Percentiles rank a stretch among this genome's conserved stretches.
Evolutionary conservation across 164 flowering plant species (phyloP).

Genomic region (Magnolia sinica): DNA sequence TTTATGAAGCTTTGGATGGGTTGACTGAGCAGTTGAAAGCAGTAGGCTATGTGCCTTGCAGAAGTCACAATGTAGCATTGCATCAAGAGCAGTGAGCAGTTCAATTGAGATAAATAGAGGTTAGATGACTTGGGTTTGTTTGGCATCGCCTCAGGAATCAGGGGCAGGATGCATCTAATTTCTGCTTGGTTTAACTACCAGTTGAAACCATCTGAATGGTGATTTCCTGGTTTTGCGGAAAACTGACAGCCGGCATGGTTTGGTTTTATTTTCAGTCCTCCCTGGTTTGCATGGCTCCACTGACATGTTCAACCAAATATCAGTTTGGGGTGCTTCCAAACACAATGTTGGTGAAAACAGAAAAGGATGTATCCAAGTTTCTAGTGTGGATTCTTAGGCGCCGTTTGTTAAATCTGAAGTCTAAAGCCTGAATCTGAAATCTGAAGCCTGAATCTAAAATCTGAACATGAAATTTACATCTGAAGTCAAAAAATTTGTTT

Average conservation of each 20-base stretch:
- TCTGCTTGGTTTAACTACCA: too few species aligned
- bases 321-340: neutral
- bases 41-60: conserved; percentile 3
- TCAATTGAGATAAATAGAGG: neutral
- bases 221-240: neutral
- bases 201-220: neutral
- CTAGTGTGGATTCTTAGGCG: too few species aligned
- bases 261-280: neutral
- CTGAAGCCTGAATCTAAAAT: too few species aligned
- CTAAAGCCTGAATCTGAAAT: too few species aligned
- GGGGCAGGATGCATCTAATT: too few species aligned
- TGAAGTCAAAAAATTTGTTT: too few species aligned
- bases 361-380: neutral
- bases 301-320: neutral
- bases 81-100: neutral
- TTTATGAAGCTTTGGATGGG: conserved; percentile 29
- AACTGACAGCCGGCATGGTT: neutral
- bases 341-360: neutral
- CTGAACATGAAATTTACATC: too few species aligned
- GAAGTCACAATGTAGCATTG: neutral
- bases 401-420: too few species aligned
- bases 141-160: too few species aligned
- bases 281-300: neutral
- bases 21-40: conserved; percentile 31
- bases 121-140: too few species aligned